These are phyloP conservation scores for Heritiera littoralis DNA, from an alignment of 345 rosid genomes.

Conservation along the genomic window DNA sequence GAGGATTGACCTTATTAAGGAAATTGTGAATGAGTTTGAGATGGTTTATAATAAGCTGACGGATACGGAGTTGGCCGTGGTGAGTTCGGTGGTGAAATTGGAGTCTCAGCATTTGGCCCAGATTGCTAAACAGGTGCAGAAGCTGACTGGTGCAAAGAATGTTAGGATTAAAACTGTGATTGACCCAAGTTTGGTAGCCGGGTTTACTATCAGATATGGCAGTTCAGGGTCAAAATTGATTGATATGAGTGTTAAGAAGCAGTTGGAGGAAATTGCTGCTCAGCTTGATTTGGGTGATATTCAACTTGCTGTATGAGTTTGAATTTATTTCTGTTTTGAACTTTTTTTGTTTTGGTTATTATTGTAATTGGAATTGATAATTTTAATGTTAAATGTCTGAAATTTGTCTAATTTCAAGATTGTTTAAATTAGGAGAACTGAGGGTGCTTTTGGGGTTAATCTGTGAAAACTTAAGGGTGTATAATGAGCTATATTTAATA, in stretches of 20 bases:
- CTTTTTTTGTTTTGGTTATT: background rate
- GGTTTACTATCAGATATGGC: constrained; percentile 87
- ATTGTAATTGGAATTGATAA: constrained; percentile 7
- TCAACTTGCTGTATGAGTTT: constrained; percentile 49
- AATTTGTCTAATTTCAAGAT: background rate
- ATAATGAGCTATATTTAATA: background rate
- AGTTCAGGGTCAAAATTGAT: constrained; percentile 72
- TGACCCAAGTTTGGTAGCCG: constrained; percentile 84
- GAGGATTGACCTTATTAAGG: constrained; percentile 56
- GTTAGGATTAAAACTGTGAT: constrained; percentile 80
- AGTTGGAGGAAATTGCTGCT: constrained; percentile 81
- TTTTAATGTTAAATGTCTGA: background rate
- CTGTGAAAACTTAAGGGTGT: background rate
- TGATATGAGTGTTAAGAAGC: constrained; percentile 96
- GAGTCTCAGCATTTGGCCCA: constrained; percentile 80
- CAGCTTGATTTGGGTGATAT: constrained; percentile 81
- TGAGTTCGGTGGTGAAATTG: constrained; percentile 76
- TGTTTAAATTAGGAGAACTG: background rate
- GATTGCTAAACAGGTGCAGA: constrained; percentile 94
- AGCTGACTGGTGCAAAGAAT: constrained; percentile 76
- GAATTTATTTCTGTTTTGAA: background rate
- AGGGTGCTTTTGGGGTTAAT: background rate
- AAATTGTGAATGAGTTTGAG: constrained; percentile 80
- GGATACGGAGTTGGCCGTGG: constrained; percentile 75
- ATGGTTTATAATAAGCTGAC: constrained; percentile 60